phyloP scores from a whole-genome alignment of 2,329 filamentous ascomycete species.

The Cordyceps cicadae region DNA sequence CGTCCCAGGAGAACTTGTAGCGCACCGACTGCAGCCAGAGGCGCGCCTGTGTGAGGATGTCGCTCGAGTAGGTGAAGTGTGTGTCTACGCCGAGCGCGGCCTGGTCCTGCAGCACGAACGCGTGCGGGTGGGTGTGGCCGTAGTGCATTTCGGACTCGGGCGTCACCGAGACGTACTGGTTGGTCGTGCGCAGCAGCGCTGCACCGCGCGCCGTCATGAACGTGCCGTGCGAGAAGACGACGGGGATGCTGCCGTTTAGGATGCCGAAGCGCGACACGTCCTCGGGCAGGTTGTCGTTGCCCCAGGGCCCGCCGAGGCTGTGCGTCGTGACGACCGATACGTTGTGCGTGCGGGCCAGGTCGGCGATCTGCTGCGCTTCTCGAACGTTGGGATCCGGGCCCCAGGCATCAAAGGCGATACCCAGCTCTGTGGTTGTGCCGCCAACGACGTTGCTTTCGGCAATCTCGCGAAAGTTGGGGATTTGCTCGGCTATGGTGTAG shows the following conservation, averaged over 20 bases:
- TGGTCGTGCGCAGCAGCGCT: slow-evolving; percentile 35
- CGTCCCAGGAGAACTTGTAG: slow-evolving; percentile 28
- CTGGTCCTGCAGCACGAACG: slow-evolving; percentile 40
- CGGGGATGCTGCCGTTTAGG: slow-evolving; percentile 36
- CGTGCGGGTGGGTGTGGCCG: slow-evolving; percentile 41
- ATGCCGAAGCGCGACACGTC: slow-evolving; percentile 27
- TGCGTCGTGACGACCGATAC: slow-evolving; percentile 40
- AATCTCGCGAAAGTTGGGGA: slow-evolving; percentile 31
- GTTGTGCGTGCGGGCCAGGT: slow-evolving; percentile 29
- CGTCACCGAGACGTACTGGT: slow-evolving; percentile 49
- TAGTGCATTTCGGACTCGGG: slow-evolving; percentile 53
- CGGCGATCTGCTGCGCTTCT: slow-evolving; percentile 24
- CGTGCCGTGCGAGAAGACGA: slow-evolving; percentile 45
- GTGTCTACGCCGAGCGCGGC: slow-evolving; percentile 46
- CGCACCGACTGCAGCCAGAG: slow-evolving; percentile 42
- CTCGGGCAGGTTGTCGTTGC: background rate
- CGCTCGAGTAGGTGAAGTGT: slow-evolving; percentile 42
- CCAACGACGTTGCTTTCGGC: slow-evolving; percentile 20
- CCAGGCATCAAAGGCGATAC: slow-evolving; percentile 34
- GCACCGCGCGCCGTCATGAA: slow-evolving; percentile 33
- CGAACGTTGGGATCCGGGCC: slow-evolving; percentile 21
- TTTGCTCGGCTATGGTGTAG: slow-evolving; percentile 28
- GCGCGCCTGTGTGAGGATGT: slow-evolving; percentile 41
- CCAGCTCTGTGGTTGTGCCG: slow-evolving; percentile 27
- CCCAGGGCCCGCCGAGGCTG: slow-evolving; percentile 31